A percentile compares a stretch with the other conserved stretches of the same genome.
Conservation (phyloP, 805 yeast species). For the Middelhovenomyces tepae region DNA sequence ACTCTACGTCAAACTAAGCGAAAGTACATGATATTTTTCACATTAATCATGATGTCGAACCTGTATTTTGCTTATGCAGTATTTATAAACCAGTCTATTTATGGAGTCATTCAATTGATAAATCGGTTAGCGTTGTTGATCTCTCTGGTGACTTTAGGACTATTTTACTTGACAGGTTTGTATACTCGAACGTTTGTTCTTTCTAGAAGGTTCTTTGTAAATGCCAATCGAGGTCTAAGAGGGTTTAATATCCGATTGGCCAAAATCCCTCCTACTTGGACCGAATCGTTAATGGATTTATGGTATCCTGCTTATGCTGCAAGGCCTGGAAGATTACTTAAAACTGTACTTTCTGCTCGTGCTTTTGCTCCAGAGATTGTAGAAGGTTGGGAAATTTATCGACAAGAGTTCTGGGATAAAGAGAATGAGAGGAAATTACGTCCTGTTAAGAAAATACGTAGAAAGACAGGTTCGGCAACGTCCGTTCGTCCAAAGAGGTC, state of each 20-base stretch:
- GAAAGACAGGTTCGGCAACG: too few species aligned
- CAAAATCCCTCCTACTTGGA: conserved; percentile 18
- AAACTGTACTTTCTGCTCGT: conserved; percentile 71
- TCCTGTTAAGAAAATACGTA: too few species aligned
- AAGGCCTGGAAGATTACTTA: conserved; percentile 61
- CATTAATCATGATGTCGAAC: conserved; percentile 20
- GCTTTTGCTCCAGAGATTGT: conserved; percentile 74
- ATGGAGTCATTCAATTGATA: conserved; percentile 27
- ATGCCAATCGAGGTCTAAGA: conserved; percentile 84
- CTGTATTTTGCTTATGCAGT: conserved; percentile 25
- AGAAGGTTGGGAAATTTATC: conserved; percentile 90
- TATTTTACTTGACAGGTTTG: conserved; percentile 84
- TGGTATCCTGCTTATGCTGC: conserved; percentile 20
- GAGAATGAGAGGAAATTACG: conserved; percentile 52
- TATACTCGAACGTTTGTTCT: conserved; percentile 75
- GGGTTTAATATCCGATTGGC: conserved; percentile 74
- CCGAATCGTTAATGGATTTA: conserved; percentile 22
- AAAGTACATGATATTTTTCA: conserved; percentile 47
- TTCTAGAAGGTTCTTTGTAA: conserved; percentile 68
- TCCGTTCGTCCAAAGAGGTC: too few species aligned
- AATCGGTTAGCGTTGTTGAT: conserved; percentile 43
- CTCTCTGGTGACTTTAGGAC: conserved; percentile 54
- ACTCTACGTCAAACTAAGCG: conserved; percentile 59
- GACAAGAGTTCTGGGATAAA: conserved; percentile 88
- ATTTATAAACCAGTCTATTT: conserved; percentile 27